Conservation (phyloP, 768 basidiomycete species). For the Coprinopsis strossmayeri region DNA sequence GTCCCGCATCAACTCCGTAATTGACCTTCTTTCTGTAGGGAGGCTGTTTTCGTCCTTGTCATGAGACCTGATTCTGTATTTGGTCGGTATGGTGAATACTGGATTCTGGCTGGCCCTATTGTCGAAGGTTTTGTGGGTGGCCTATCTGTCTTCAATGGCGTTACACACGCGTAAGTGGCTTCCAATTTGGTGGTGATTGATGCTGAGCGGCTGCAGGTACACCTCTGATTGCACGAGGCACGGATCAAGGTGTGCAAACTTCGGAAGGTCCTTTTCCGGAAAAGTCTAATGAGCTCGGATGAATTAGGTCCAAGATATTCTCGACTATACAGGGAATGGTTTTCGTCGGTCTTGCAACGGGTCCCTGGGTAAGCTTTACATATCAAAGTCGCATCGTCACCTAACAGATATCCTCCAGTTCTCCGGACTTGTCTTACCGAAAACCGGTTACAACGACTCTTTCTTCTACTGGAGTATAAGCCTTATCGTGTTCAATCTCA, state of each 20-base stretch:
- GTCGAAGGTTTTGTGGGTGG: slow-evolving; percentile 80
- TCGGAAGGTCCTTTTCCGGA: not conserved
- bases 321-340: slow-evolving; percentile 68
- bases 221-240: slow-evolving; percentile 46
- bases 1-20: not conserved
- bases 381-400: not conserved
- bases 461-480: slow-evolving; percentile 39
- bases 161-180: slow-evolving; percentile 59
- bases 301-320: slow-evolving; percentile 42
- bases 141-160: slow-evolving; percentile 52
- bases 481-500: slow-evolving; percentile 28
- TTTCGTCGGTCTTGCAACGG: slow-evolving; percentile 70
- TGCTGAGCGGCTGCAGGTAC: slow-evolving; percentile 29
- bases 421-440: slow-evolving; percentile 48
- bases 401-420: slow-evolving; percentile 22
- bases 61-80: slow-evolving; percentile 49
- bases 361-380: slow-evolving; percentile 58
- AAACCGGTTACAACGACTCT: slow-evolving; percentile 44
- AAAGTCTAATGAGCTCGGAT: not conserved
- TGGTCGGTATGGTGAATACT: slow-evolving; percentile 51
- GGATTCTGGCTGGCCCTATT: slow-evolving; percentile 72
- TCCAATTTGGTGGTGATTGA: slow-evolving; percentile 14
- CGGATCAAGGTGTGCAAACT: slow-evolving; percentile 36
- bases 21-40: slow-evolving; percentile 39
- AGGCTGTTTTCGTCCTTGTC: slow-evolving; percentile 73